These are phyloP conservation scores for Myriosclerotinia scirpicola DNA, from an alignment of 2,329 filamentous ascomycete species.

Conservation along the genomic window DNA sequence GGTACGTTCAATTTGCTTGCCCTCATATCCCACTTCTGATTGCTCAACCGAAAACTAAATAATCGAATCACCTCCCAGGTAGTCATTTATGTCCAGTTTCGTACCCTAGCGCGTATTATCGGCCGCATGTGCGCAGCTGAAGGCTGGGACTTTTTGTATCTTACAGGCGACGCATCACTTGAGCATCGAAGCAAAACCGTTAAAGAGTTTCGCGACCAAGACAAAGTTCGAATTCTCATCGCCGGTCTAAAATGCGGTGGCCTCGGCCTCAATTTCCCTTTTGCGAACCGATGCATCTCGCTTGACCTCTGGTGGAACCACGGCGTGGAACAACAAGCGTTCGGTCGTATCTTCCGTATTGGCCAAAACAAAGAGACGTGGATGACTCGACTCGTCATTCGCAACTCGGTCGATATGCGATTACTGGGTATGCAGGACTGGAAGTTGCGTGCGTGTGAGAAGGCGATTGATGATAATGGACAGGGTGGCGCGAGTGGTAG, in stretches of 20 bases:
- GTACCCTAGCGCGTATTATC: conserved; percentile 53
- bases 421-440: conserved; percentile 55
- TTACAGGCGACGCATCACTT: conserved; percentile 50
- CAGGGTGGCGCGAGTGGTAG: conserved; percentile 8
- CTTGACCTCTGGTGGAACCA: conserved; percentile 44
- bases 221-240: conserved; percentile 49
- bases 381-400: conserved; percentile 57
- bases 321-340: conserved; percentile 59
- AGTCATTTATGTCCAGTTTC: conserved; percentile 60
- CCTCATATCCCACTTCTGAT: not conserved
- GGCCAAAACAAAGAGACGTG: conserved; percentile 62
- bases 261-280: conserved; percentile 55
- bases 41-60: conserved; percentile 1
- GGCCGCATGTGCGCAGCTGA: conserved; percentile 50
- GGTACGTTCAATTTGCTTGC: conserved; percentile 31
- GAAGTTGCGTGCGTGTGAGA: conserved; percentile 52
- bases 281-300: conserved; percentile 49
- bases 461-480: conserved; percentile 34
- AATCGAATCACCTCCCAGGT: conserved; percentile 28
- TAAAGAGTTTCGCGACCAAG: conserved; percentile 46
- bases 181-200: conserved; percentile 49
- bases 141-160: conserved; percentile 46
- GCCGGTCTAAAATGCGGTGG: conserved; percentile 58
- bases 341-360: conserved; percentile 60
- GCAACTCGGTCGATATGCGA: conserved; percentile 57